Base-by-base conservation (phyloP, 2,329 filamentous ascomycete species). In the Neurospora crassa region DNA sequence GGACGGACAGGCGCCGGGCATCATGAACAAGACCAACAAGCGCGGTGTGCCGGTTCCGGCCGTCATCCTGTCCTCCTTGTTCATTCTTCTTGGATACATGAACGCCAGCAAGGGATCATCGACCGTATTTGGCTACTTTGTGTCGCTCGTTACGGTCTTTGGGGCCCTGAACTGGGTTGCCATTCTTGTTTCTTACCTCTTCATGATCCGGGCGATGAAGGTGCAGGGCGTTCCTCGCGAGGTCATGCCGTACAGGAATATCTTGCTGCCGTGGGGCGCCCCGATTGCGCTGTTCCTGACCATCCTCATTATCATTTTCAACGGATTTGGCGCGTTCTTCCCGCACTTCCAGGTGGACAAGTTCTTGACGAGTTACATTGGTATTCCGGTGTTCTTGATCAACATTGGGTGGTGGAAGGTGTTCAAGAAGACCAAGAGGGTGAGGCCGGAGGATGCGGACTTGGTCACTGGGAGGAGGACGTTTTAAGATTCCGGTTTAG, bases 341-440 rank as follows among this genome's bases (percentile, higher is more conserved):
- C 86, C 87, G 2, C 83, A 84, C 0, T 92, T 90, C 87, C 84
- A 87, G 74, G 78, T 89, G 1, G 85, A 87, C 3, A 87, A 84
- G 0, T 92, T 92, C 77, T 79, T 92, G 72, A 90, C 90, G 75
- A 88, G 85, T 74, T 86, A 83, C 41, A 78, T 82, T 34, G 80
- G 80, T 2, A 77, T 80, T 10, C 70, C 77, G 3, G 74, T 82
- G 3, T 82, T 79, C 77, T 82, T 88, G 59, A 86, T 88, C 83
- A 87, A 91, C 70, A 84, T 86, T 3, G 74, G 89, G 3, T 89
- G 89, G 14, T 91, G 89, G 88, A 92, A 92, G 79, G 42, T 88
- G 0, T 72, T 85, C 72, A 87, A 90, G 77, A 84, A 82, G 76
- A 90, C 88, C 0, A 87, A 86, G 74, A 83, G 83, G 73, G 78